These are phyloP conservation scores for Botrytis porri DNA, from an alignment of 2,329 filamentous ascomycete species.

Conservation along the genomic window DNA sequence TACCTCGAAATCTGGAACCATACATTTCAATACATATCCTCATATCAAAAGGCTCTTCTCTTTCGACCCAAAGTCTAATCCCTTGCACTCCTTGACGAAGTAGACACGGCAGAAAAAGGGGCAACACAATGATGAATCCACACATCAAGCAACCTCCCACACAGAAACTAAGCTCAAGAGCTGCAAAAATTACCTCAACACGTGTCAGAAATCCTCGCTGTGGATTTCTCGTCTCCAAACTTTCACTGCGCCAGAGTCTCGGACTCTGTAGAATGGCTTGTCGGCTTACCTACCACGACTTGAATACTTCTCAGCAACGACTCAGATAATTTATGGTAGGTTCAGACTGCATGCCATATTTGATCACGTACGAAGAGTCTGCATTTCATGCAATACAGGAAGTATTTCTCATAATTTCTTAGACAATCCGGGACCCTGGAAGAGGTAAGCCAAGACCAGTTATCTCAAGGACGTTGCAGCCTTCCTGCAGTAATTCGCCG, in stretches of 20 bases:
- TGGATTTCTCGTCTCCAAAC: conserved; percentile 18
- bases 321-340: background rate
- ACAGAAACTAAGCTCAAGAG: background rate
- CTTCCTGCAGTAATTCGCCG: conserved; percentile 11
- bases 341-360: conserved; percentile 5
- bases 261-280: conserved; percentile 12
- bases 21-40: background rate
- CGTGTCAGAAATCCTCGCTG: conserved; percentile 10
- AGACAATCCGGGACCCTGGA: conserved; percentile 10
- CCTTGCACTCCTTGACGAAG: background rate
- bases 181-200: conserved; percentile 13
- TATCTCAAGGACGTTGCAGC: background rate
- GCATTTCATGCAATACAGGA: conserved; percentile 7
- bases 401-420: background rate
- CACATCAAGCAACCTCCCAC: background rate
- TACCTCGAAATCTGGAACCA: background rate
- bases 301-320: conserved; percentile 5
- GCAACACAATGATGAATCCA: conserved; percentile 7
- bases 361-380: conserved; percentile 1
- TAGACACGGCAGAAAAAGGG: background rate
- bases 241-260: conserved; percentile 3
- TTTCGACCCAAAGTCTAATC: background rate
- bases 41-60: background rate
- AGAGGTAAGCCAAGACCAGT: conserved; percentile 9
- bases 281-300: conserved; percentile 2